Base-by-base conservation (phyloP, 106 monocot genomes). In the Allium cepa region DNA sequence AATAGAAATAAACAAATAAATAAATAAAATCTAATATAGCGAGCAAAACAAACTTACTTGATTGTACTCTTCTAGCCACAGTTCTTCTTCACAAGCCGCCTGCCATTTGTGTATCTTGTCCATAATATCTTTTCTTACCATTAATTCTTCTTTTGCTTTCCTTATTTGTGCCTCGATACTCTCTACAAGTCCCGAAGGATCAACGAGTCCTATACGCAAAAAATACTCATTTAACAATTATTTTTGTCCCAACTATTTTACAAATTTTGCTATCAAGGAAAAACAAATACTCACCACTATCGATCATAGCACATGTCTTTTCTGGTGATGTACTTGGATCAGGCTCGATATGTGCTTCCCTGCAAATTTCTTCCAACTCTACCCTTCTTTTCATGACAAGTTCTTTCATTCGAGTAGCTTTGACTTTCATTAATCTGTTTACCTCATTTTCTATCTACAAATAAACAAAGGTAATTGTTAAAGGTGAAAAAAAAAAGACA, bases 401-500 rank as follows among this genome's bases (percentile, higher is more conserved):
- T 65, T 99, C 99, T 76, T 87, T 99, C 87, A 93, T 93, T 87
- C 82, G 84, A 63, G 85, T 81, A 2, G 90, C 74, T 77, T 99
- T 99, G 46, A 90, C 46, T 62, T 79, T 85, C 11, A 64, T 87
- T 63, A 99, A 75, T 68, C 93, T 87, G 27, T 85, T 76, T 50
- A 93, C 87, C 74, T 99, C 99, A 36, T 71, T 84, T 71, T 80
- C 80, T n/a, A 72, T 70, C 99, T 99, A 81, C 58, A 16, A 69
- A 47, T 26, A 45, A 17, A 57, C 56, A 67, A 52, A 55, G 13
- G 13, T 1, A 2, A 1, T 5, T 36, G 36, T 5, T 36, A 36
- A 36, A 36, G 5, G 36, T 3, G 36, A 5, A 5, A 5, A 5
- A 36, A 36, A 5, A 36, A 36, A 36, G 36, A 36, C 3, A 3